Evolutionary conservation across 202 grass and related monocot genomes (phyloP).

Genomic region (Carex sylvatica): DNA sequence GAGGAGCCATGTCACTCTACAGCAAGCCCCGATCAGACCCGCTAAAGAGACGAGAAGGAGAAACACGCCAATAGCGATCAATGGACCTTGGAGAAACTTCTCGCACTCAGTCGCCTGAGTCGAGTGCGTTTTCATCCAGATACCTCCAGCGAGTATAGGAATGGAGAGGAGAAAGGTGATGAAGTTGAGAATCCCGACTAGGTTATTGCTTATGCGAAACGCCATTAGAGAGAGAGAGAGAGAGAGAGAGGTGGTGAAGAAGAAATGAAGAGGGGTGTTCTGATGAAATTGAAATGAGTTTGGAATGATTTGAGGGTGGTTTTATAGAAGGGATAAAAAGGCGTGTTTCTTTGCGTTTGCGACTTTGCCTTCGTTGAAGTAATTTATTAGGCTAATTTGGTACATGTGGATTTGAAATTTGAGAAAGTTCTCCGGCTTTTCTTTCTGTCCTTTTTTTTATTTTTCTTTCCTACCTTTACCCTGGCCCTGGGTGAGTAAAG

Average conservation of each 20-base stretch:
- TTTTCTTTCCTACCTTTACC: no score
- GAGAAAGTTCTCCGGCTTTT: slow-evolving; percentile 5
- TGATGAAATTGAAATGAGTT: neutral
- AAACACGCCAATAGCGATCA: slow-evolving; percentile 58
- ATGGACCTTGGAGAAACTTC: slow-evolving; percentile 48
- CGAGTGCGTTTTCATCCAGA: slow-evolving; percentile 57
- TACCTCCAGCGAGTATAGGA: slow-evolving; percentile 63
- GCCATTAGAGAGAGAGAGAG: slow-evolving; percentile 30
- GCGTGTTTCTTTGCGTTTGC: neutral
- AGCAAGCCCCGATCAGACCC: slow-evolving; percentile 78
- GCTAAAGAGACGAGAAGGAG: slow-evolving; percentile 69
- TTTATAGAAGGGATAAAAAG: slow-evolving; percentile 4
- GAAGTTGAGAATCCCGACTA: slow-evolving; percentile 72
- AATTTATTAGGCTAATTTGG: neutral
- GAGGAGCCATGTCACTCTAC: slow-evolving; percentile 70
- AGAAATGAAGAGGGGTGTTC: neutral
- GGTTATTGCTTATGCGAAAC: slow-evolving; percentile 83
- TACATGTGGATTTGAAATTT: neutral
- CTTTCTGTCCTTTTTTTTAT: neutral
- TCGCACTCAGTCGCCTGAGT: slow-evolving; percentile 78
- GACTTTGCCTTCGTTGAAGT: no score
- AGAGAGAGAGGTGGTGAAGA: no score
- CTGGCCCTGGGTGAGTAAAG: no score
- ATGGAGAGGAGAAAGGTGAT: slow-evolving; percentile 75
- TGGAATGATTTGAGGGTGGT: neutral